Conservation (phyloP, 2,329 filamentous ascomycete species). For the Fulvia fulva region DNA sequence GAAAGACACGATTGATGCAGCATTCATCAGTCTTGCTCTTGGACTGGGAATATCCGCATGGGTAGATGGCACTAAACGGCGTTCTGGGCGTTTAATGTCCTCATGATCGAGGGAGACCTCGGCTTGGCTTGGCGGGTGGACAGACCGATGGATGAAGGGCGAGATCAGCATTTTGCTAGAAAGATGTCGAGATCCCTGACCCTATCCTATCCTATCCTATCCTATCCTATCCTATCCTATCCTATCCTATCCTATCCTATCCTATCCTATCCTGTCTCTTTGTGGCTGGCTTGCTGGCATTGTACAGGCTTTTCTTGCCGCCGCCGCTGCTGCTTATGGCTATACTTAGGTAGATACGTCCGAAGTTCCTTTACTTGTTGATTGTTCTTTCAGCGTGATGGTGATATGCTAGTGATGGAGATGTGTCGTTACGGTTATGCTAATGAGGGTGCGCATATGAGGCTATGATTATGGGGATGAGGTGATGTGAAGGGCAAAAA, state of each 20-base stretch:
- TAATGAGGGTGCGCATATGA: no score
- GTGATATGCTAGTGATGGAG: background rate
- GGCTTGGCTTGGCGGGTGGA: background rate
- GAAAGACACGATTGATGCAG: background rate
- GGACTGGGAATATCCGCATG: background rate
- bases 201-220: no score
- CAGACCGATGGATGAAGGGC: background rate
- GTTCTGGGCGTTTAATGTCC: background rate
- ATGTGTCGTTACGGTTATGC: background rate
- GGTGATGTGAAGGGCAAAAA: no score
- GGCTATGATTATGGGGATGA: no score
- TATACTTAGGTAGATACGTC: conserved; percentile 2
- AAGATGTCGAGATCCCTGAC: background rate
- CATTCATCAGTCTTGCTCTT: background rate
- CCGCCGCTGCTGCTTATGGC: background rate
- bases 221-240: background rate
- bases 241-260: background rate
- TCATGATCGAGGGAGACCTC: background rate
- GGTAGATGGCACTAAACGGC: background rate
- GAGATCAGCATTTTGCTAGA: background rate
- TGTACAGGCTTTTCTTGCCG: background rate
- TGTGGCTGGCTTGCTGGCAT: background rate
- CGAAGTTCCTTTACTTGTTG: background rate
- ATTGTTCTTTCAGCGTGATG: no score
- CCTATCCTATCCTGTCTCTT: background rate